Conservation (phyloP, 306 rosid genomes). For the Prunus campanulata region DNA sequence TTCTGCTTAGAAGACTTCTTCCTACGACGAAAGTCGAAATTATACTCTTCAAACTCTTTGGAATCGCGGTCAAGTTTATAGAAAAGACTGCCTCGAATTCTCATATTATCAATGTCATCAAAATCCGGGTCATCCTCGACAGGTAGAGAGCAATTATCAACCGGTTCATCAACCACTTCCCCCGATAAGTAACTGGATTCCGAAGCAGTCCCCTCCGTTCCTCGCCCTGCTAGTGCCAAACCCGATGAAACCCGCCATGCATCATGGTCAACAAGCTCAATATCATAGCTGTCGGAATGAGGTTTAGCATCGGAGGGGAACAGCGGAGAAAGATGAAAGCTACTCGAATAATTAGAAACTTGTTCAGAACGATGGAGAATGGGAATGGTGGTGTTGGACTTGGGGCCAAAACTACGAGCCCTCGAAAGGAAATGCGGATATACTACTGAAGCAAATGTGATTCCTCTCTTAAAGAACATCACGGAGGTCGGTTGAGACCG, state of each 20-base stretch:
- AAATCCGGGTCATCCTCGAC: slow-evolving; percentile 50
- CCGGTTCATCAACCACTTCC: slow-evolving; percentile 30
- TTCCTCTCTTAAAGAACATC: slow-evolving; percentile 39
- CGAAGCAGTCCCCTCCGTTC: slow-evolving; percentile 20
- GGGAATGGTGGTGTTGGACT: slow-evolving; percentile 23
- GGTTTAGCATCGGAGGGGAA: slow-evolving; percentile 39
- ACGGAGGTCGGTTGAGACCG: background rate
- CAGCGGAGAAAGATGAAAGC: slow-evolving; percentile 48
- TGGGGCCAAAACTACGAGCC: slow-evolving; percentile 29
- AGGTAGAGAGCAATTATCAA: slow-evolving; percentile 24
- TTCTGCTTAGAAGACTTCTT: slow-evolving; percentile 53
- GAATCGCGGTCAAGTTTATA: slow-evolving; percentile 75
- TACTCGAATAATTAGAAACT: slow-evolving; percentile 30
- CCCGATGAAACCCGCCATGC: slow-evolving; percentile 68
- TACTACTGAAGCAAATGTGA: slow-evolving; percentile 17
- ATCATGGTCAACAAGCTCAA: slow-evolving; percentile 68
- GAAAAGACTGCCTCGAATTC: slow-evolving; percentile 63
- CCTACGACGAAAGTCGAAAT: slow-evolving; percentile 62
- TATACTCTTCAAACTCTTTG: slow-evolving; percentile 85
- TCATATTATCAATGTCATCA: slow-evolving; percentile 75
- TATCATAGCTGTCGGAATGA: slow-evolving; percentile 37
- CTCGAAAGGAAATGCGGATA: slow-evolving; percentile 25
- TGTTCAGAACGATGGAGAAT: slow-evolving; percentile 8
- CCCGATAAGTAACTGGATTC: slow-evolving; percentile 19
- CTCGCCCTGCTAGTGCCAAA: slow-evolving; percentile 61